Evolutionary conservation across 2,329 filamentous ascomycete species (phyloP), one percentile per base, ranked within the genome.

Genomic region (Elsinoe necatrix): DNA sequence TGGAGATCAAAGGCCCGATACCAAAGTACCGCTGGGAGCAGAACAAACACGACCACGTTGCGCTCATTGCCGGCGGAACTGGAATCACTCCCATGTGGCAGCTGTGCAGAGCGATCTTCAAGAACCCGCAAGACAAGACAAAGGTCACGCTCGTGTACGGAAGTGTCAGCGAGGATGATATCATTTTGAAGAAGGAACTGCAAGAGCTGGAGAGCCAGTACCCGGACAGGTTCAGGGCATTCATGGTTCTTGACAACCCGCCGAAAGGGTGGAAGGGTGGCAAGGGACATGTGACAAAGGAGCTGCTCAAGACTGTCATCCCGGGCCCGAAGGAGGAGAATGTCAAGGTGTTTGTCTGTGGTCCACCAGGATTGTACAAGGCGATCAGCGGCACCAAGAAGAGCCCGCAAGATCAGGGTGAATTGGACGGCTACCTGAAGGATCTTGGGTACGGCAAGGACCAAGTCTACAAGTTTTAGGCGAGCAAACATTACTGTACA

Each of bases 11-110:
- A 80, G 93, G 93, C 16, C 93, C 93, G 1, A 83, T 98, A 37
- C 88, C 89, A 66, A 98, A 98, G 75, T 97, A 96, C 74, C 74
- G 82, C 29, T 97, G 91, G 91, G 69, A 82, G 55, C 68, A 85
- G 64, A 97, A 97, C 81, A 96, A 95, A 82, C 91, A 96, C 77
- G 62, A 88, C 60, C 90, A 97, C 77, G 83, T 95, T 65, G 85
- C 82, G 37, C 78, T 92, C 63, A 81, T 98, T 61, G 89, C 92
- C n/a, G 93, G 93, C 66, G 93, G 93, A 62, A 96, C 93, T 6
- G 93, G 93, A 60, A 95, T 98, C 72, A 93, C 93, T 9, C 93
- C 93, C 64, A 96, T 97, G 92, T 97, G 88, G 80, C 93, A 98
- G 79, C 84, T 98, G 45, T 79, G 83, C 62, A 89, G 89, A 61